Evolutionary conservation across 345 rosid species (phyloP).

Genomic region (Citrus unshiu): DNA sequence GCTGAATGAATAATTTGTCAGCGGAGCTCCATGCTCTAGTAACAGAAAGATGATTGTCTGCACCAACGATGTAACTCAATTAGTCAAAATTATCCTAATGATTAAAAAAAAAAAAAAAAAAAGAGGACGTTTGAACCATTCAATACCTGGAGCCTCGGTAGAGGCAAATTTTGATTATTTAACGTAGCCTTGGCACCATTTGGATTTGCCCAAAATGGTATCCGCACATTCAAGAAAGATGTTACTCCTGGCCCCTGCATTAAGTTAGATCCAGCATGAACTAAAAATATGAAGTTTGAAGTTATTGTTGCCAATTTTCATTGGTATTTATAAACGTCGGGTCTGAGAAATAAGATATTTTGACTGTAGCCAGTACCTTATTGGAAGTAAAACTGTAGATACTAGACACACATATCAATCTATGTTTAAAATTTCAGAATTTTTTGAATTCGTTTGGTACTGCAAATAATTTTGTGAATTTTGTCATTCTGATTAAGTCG

Average conservation of each 20-base stretch:
- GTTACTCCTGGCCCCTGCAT: constrained; percentile 24
- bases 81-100: neutral
- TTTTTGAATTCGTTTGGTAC: too few species aligned
- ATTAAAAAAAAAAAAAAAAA: neutral
- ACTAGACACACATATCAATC: too few species aligned
- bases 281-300: too few species aligned
- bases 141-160: constrained; percentile 37
- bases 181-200: constrained; percentile 33
- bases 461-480: too few species aligned
- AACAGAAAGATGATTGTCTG: constrained; percentile 62
- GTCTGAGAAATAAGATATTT: too few species aligned
- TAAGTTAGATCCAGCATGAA: neutral
- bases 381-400: constrained; percentile 9
- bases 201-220: constrained; percentile 40
- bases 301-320: too few species aligned
- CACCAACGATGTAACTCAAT: neutral
- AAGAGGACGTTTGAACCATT: neutral
- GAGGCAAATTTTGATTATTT: constrained; percentile 23
- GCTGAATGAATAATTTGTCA: constrained; percentile 56
- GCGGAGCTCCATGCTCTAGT: constrained; percentile 48
- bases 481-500: too few species aligned
- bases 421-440: too few species aligned
- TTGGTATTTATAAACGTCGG: too few species aligned
- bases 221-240: constrained; percentile 37
- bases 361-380: neutral